These are phyloP conservation scores for Lactuca saligna DNA, from an alignment of 129 eudicot species.

Conservation along the genomic window DNA sequence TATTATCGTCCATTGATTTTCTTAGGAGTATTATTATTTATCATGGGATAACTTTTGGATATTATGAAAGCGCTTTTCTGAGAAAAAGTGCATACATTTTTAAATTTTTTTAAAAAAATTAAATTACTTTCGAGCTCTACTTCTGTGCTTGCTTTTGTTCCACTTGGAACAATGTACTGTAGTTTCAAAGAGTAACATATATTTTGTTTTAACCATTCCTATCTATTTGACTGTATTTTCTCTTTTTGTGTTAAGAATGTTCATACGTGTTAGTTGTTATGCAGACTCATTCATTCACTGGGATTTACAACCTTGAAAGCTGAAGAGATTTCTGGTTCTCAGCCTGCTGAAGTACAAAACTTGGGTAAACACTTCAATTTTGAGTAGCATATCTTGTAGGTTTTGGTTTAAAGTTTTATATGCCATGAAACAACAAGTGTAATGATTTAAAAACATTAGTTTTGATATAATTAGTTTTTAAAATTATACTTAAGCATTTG, in stretches of 20 bases:
- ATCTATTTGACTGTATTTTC: neutral
- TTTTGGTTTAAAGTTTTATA: neutral
- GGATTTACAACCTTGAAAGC: constrained; percentile 84
- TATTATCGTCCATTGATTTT: neutral
- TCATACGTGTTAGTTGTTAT: constrained; percentile 8
- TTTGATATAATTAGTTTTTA: too few species aligned
- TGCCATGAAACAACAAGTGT: neutral
- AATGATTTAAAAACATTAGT: neutral
- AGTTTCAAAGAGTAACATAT: neutral
- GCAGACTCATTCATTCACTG: constrained; percentile 67
- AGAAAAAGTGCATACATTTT: neutral
- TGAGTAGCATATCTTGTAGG: constrained; percentile 6
- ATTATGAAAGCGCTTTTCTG: neutral
- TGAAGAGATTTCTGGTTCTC: constrained; percentile 76
- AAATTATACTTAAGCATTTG: neutral
- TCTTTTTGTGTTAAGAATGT: constrained; percentile 2
- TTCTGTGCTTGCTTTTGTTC: constrained; percentile 7
- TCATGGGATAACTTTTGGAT: too few species aligned
- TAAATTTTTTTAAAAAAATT: neutral
- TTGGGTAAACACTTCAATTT: constrained; percentile 52
- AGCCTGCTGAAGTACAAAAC: constrained; percentile 88
- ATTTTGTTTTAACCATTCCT: neutral
- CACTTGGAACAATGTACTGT: neutral
- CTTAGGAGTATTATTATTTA: too few species aligned
- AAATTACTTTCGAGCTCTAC: neutral